Evolutionary conservation across 331 rosid species (phyloP).

Genomic region (Quercus phellos): DNA sequence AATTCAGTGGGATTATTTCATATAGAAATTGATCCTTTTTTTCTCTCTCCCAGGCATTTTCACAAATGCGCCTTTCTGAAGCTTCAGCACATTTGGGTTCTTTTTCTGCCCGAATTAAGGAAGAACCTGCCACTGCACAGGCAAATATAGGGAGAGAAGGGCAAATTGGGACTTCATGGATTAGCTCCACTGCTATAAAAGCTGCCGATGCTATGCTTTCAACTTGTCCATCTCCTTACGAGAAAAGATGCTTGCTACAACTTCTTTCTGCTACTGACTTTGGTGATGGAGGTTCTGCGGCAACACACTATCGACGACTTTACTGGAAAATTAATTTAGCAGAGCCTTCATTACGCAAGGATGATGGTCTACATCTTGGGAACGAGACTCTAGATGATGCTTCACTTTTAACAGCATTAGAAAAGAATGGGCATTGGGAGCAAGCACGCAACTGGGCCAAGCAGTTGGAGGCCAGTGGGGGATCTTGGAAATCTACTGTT

Average conservation of each 20-base stretch:
- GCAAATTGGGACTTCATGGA: slow-evolving; percentile 72
- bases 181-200: slow-evolving; percentile 77
- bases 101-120: slow-evolving; percentile 89
- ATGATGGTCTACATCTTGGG: slow-evolving; percentile 61
- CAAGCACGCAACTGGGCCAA: slow-evolving; percentile 98
- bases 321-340: slow-evolving; percentile 91
- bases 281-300: slow-evolving; percentile 84
- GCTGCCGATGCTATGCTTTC: slow-evolving; percentile 91
- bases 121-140: slow-evolving; percentile 52
- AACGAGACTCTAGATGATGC: slow-evolving; percentile 76
- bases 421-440: slow-evolving; percentile 89
- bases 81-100: slow-evolving; percentile 96
- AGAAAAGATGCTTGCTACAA: slow-evolving; percentile 87
- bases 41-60: slow-evolving; percentile 60
- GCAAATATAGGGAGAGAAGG: slow-evolving; percentile 63
- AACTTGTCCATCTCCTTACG: slow-evolving; percentile 88
- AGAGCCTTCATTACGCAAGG: slow-evolving; percentile 72
- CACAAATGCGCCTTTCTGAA: slow-evolving; percentile 95
- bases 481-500: slow-evolving; percentile 65
- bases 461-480: slow-evolving; percentile 87
- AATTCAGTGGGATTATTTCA: neutral
- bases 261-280: slow-evolving; percentile 92
- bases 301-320: slow-evolving; percentile 56
- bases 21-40: neutral
- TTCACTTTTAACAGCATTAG: slow-evolving; percentile 73